Evolutionary conservation across 1,284 basidiomycete genomes (phyloP), one percentile per base, ranked within the genome.

Genomic region (Leccinum griseonigrum): DNA sequence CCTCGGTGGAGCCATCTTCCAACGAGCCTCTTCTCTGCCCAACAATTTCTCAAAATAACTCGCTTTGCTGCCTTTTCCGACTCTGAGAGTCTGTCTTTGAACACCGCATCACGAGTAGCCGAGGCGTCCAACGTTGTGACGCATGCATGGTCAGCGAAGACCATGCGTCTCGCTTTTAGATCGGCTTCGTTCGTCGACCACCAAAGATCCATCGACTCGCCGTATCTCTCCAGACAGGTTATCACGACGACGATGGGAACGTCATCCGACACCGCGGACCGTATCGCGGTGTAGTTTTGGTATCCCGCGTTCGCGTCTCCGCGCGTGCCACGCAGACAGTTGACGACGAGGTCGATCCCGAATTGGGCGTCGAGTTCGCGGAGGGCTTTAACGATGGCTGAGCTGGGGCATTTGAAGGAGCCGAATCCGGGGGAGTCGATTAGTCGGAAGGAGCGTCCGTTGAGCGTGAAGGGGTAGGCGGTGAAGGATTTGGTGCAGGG

Each of bases 211-310:
- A 75, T 76, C 55, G 69, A 51, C 50, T 67, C 66, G 26, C 60
- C 43, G 28, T 73, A 74, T 53, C 70, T 63, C 61, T 74, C 75
- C 18, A 74, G 61, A 54, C 65, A 66, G 0, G 74, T 74, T 14
- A 74, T 59, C 11, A 73, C 67, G 0, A 68, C 64, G 4, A 71
- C 71, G 51, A 76, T 72, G 1, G 75, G 74, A 1, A 76, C 72
- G 54, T 74, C 69, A 36, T 70, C 71, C 1, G 69, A 71, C n/a
- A 70, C 70, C 1, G 71, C 69, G 1, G 71, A 70, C 18, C 71
- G 69, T 57, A 70, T 70, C 3, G 69, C 68, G 48, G 59, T 43
- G n/a, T 70, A 70, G 48, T 73, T 73, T 60, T 70, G 71, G 28
- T 68, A 56, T 2, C 71, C 71, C 3, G 71, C 71, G n/a, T 69